phyloP scores from a whole-genome alignment of 2,329 filamentous ascomycete species.

The Trematosphaeria pertusa region DNA sequence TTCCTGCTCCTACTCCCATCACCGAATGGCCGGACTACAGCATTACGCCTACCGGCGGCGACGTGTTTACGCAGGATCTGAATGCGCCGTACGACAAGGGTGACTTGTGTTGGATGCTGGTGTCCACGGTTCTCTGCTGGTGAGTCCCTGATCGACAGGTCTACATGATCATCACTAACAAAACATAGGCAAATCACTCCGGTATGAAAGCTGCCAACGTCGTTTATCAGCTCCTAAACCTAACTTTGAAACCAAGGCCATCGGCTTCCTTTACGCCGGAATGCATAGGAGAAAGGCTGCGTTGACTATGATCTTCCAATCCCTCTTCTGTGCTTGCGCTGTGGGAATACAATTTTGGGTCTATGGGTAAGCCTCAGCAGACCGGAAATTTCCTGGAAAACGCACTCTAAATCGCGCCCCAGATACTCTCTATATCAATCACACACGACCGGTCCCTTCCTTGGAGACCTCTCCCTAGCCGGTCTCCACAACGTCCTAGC shows the following conservation, averaged over 20 bases:
- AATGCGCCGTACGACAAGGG: slow-evolving; percentile 57
- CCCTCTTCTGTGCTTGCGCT: slow-evolving; percentile 55
- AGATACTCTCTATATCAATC: slow-evolving; percentile 51
- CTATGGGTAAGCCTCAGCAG: slow-evolving; percentile 52
- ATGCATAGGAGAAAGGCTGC: slow-evolving; percentile 42
- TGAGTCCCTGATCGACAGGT: no score
- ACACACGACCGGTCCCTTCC: slow-evolving; percentile 35
- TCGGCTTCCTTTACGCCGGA: slow-evolving; percentile 44
- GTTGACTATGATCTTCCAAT: slow-evolving; percentile 58
- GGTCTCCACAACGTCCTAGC: slow-evolving; percentile 39
- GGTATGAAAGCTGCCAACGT: no score
- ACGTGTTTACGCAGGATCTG: slow-evolving; percentile 54
- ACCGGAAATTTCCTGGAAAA: neutral
- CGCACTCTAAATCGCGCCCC: neutral
- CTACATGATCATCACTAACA: no score
- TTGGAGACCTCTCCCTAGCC: slow-evolving; percentile 40
- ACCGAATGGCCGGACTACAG: slow-evolving; percentile 55
- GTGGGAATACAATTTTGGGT: slow-evolving; percentile 58
- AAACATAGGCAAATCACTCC: slow-evolving; percentile 39
- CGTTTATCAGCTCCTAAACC: no score
- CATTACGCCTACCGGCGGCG: slow-evolving; percentile 50
- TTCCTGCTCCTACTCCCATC: slow-evolving; percentile 39
- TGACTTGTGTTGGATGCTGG: slow-evolving; percentile 54
- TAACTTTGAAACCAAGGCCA: no score
- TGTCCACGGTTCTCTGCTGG: slow-evolving; percentile 40